Evolutionary conservation across 768 basidiomycete species (phyloP), one percentile per base, ranked within the genome.

Genomic region (Tricholoma sp.): DNA sequence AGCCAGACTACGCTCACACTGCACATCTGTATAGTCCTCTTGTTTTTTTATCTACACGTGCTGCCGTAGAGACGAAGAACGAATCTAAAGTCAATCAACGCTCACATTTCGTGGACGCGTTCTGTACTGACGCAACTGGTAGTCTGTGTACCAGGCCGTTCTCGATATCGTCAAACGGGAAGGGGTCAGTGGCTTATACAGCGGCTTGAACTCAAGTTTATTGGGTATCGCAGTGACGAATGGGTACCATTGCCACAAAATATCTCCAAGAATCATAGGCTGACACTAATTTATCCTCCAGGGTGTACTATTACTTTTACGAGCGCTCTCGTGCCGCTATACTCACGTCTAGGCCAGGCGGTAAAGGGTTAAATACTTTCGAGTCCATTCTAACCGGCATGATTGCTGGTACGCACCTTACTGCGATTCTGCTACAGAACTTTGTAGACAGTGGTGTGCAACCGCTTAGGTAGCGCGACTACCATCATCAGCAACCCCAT

Each of bases 211-310:
- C 59, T 91, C 93, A 12, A 90, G 89, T 64, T 74, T 99, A 56
- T 73, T 94, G 35, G 96, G 94, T 5, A 91, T 99, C 61, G 93
- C 92, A 4, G 79, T 97, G 32, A 97, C 97, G 18, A 98, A 98
- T 64, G 89, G 89, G 91, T 89, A 63, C 52, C 47, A 49, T 80
- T 67, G 5, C 22, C 19, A 2, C 18, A 34, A 31, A 50, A n/a
- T 21, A 39, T 45, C 16, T 52, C 35, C 35, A 47, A 52, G 54
- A 45, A 39, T 49, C 18, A 43, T 50, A 39, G 19, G 18, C 57
- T 54, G n/a, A 54, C 31, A 10, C 11, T 8, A 29, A 18, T 55
- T 54, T 21, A 29, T 50, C 54, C 19, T 29, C 7, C 62, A 94
- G 94, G 2, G 88, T 92, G 5, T 98, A 97, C 68, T 98, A 98